Evolutionary conservation across 306 rosid genomes (phyloP).

Genomic region (Acmispon strigosus): DNA sequence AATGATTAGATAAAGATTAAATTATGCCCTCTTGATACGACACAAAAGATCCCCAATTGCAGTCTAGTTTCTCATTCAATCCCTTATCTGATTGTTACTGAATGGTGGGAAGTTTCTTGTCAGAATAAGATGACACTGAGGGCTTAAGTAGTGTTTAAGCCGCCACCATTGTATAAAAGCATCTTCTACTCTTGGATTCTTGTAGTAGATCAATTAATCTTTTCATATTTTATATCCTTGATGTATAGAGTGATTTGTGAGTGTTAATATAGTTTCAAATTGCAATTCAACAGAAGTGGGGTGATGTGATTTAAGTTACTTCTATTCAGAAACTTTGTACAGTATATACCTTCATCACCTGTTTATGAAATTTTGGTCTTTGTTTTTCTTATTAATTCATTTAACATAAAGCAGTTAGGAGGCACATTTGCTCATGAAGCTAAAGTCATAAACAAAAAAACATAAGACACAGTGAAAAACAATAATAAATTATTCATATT

Average conservation of each 20-base stretch:
- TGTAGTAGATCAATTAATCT: conserved; percentile 23
- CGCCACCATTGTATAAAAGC: conserved; percentile 26
- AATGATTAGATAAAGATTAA: no score
- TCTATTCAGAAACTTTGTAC: conserved; percentile 1
- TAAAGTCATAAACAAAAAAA: no score
- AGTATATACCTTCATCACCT: neutral
- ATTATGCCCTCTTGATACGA: conserved; percentile 19
- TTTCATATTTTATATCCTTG: neutral
- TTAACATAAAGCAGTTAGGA: neutral
- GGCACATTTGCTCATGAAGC: neutral
- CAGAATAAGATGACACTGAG: conserved; percentile 15
- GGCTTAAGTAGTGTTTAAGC: conserved; percentile 15
- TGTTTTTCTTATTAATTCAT: neutral
- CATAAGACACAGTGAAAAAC: no score
- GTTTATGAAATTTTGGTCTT: neutral
- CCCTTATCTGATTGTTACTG: conserved; percentile 16
- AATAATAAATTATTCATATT: no score
- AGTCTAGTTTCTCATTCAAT: conserved; percentile 13
- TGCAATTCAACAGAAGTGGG: neutral
- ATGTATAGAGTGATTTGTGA: conserved; percentile 17
- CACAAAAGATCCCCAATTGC: neutral
- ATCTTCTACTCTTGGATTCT: conserved; percentile 17
- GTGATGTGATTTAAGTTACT: neutral
- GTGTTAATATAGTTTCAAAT: neutral
- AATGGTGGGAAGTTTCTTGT: conserved; percentile 5